Evolutionary conservation across 345 rosid species (phyloP).

Genomic region (rapeseed (Brassica napus)): DNA sequence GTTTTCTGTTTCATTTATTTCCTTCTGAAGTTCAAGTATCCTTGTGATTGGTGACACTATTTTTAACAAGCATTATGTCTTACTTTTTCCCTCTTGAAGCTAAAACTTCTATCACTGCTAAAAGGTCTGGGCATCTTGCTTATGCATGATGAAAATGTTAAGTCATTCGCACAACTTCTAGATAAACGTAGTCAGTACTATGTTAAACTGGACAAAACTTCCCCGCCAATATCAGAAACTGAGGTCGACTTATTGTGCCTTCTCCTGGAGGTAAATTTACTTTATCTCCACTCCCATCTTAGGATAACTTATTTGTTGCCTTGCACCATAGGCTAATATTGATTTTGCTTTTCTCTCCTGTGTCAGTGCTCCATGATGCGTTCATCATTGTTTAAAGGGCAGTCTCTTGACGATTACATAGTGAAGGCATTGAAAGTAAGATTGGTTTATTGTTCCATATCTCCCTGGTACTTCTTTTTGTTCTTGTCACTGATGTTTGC

Average conservation of each 20-base stretch:
- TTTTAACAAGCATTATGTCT: neutral
- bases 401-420: slow-evolving; percentile 51
- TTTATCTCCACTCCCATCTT: slow-evolving; percentile 4
- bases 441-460: slow-evolving; percentile 9
- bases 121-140: slow-evolving; percentile 70
- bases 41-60: slow-evolving; percentile 3
- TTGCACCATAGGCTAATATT: slow-evolving; percentile 3
- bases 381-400: slow-evolving; percentile 41
- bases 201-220: slow-evolving; percentile 46
- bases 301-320: neutral
- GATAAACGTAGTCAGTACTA: slow-evolving; percentile 54
- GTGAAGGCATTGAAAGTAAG: slow-evolving; percentile 71
- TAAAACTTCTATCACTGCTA: slow-evolving; percentile 63
- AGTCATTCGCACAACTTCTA: slow-evolving; percentile 60
- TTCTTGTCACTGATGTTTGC: slow-evolving; percentile 29
- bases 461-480: slow-evolving; percentile 15
- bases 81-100: slow-evolving; percentile 50
- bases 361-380: slow-evolving; percentile 59
- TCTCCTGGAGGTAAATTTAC: slow-evolving; percentile 71
- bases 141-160: slow-evolving; percentile 56
- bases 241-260: slow-evolving; percentile 75
- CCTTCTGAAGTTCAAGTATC: neutral
- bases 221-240: slow-evolving; percentile 51
- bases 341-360: slow-evolving; percentile 36
- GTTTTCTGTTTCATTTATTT: slow-evolving; percentile 23